phyloP scores from a whole-genome alignment of 768 basidiomycete genomes.

The Tricholoma bakamatsutake region DNA sequence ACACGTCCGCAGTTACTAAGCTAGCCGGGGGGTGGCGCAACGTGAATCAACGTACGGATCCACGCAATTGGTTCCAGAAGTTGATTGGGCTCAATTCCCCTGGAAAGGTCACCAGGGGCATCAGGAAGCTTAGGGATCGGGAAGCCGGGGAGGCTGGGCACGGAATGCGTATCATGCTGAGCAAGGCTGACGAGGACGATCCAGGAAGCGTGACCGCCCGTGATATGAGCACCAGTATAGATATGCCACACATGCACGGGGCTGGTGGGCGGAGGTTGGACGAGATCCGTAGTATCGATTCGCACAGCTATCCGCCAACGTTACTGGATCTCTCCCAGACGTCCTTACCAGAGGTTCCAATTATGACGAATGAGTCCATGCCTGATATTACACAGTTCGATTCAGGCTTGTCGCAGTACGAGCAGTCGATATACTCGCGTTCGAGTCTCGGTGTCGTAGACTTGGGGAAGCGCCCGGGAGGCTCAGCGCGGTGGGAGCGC shows the following conservation, averaged over 20 bases:
- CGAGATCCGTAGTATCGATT: conserved; percentile 63
- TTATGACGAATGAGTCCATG: conserved; percentile 23
- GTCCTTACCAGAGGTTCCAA: conserved; percentile 31
- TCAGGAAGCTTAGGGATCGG: conserved; percentile 74
- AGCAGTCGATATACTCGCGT: conserved; percentile 52
- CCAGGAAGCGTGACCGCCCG: conserved; percentile 30
- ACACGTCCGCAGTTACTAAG: conserved; percentile 89
- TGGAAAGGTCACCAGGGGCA: conserved; percentile 77
- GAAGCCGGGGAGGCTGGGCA: conserved; percentile 61
- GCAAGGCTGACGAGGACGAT: conserved; percentile 38
- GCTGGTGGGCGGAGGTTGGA: conserved; percentile 51
- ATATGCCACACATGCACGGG: conserved; percentile 31
- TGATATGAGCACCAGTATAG: conserved; percentile 29
- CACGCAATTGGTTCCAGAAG: conserved; percentile 69
- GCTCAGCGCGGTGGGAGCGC: conserved; percentile 85
- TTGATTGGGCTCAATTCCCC: conserved; percentile 67
- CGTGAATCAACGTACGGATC: conserved; percentile 78
- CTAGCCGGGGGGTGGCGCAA: conserved; percentile 82
- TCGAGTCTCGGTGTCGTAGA: conserved; percentile 73
- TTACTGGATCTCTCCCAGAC: conserved; percentile 29
- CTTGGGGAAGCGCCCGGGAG: conserved; percentile 60
- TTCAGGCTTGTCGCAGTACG: conserved; percentile 43
- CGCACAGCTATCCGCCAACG: conserved; percentile 58
- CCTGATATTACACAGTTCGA: conserved; percentile 32
- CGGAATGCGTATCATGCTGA: conserved; percentile 59